These are phyloP conservation scores for Stachybotrys elegans DNA, from an alignment of 2,329 filamentous ascomycete species.

Conservation along the genomic window DNA sequence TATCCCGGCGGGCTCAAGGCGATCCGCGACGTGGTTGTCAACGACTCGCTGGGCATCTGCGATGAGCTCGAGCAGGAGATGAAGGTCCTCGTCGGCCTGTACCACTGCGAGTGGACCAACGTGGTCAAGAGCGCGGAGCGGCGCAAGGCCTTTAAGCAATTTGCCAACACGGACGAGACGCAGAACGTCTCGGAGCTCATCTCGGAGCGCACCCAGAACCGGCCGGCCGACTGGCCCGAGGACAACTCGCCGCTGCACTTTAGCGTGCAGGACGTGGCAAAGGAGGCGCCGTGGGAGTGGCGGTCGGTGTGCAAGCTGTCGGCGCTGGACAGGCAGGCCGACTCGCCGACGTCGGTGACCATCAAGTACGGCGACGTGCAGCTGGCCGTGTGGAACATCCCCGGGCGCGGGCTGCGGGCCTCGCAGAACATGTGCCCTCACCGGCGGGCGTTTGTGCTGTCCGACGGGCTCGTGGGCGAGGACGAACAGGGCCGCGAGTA, in stretches of 20 bases:
- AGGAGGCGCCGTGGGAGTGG: conserved; percentile 63
- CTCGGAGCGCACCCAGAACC: conserved; percentile 64
- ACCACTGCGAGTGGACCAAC: conserved; percentile 91
- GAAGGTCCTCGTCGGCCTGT: conserved; percentile 75
- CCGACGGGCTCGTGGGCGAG: conserved; percentile 78
- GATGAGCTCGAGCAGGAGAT: conserved; percentile 83
- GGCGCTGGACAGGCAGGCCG: conserved; percentile 61
- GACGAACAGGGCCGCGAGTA: conserved; percentile 29
- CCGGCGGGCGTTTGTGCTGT: conserved; percentile 84
- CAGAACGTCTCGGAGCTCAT: conserved; percentile 66
- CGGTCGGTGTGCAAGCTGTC: conserved; percentile 69
- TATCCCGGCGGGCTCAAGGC: conserved; percentile 82
- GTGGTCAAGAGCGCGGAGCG: conserved; percentile 66
- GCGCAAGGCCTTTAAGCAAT: conserved; percentile 70
- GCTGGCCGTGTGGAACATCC: conserved; percentile 79
- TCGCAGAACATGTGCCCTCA: conserved; percentile 95
- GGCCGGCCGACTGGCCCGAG: conserved; percentile 74
- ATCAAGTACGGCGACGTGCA: conserved; percentile 87
- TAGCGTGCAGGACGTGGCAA: conserved; percentile 47
- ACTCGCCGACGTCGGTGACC: conserved; percentile 64
- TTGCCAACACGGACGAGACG: conserved; percentile 74
- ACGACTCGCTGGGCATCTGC: conserved; percentile 82
- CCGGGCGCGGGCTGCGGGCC: conserved; percentile 68
- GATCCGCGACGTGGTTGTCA: conserved; percentile 73
- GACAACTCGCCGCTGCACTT: conserved; percentile 68